These are phyloP conservation scores for Pleurotus ostreatus DNA, from an alignment of 768 basidiomycete genomes.

Conservation along the genomic window DNA sequence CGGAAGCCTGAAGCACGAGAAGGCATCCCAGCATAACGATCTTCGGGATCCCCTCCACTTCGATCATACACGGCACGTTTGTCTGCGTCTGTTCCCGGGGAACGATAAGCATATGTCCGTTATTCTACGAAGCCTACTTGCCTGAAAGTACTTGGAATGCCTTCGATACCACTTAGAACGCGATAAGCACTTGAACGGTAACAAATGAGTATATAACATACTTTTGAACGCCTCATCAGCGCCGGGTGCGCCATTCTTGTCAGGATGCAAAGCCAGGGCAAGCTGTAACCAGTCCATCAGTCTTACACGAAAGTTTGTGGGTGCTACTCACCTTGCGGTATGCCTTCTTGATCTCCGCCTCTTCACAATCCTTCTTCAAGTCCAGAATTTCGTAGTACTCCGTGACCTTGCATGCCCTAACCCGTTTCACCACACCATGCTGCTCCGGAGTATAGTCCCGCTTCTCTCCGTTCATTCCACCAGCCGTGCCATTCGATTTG, in stretches of 20 bases:
- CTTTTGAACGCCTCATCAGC: constrained; percentile 98
- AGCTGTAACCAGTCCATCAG: constrained; percentile 41
- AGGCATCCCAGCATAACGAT: constrained; percentile 68
- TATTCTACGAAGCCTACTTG: constrained; percentile 17
- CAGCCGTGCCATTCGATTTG: constrained; percentile 44
- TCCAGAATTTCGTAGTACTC: constrained; percentile 92
- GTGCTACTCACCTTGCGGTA: constrained; percentile 77
- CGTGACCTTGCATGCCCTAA: constrained; percentile 80
- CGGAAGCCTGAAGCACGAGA: constrained; percentile 50
- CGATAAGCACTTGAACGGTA: constrained; percentile 7
- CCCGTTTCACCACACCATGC: constrained; percentile 75
- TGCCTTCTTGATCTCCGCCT: constrained; percentile 86
- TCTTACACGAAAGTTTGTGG: background rate
- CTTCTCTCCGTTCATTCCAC: constrained; percentile 68
- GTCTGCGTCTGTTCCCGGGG: constrained; percentile 57
- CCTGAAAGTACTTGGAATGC: constrained; percentile 94
- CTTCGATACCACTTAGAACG: constrained; percentile 84
- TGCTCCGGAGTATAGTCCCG: constrained; percentile 88
- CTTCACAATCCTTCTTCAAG: constrained; percentile 76
- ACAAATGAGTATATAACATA: constrained; percentile 33
- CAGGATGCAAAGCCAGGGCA: constrained; percentile 85
- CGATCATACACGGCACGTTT: constrained; percentile 86
- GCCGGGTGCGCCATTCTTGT: constrained; percentile 96
- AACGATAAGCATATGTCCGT: too few relatives aligned
- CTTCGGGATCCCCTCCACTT: constrained; percentile 86